Evolutionary conservation across 768 basidiomycete species (phyloP), one percentile per base, ranked within the genome.

Genomic region (Tubosaeta sp.): DNA sequence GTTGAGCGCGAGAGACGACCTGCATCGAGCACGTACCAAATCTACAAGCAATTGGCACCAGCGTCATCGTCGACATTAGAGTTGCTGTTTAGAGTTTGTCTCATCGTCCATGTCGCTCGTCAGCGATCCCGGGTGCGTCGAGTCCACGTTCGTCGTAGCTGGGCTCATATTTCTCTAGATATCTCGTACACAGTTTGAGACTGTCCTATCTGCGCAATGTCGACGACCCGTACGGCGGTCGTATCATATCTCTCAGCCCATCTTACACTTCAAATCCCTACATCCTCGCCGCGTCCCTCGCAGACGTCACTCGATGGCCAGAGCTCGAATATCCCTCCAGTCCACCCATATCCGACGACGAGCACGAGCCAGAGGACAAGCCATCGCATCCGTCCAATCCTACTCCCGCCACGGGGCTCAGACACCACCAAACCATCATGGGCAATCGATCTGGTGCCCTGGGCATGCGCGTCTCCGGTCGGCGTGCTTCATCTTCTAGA

Each of bases 401-500:
- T 30, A 57, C 52, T 44, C 51, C 61, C 60, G 63, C 80, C 57
- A 67, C 75, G 11, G 62, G 78, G 13, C 76, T 96, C 56, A 89
- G 86, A 62, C 86, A 94, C 67, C 88, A 90, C 6, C 83, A 87
- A 60, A 96, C 94, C 3, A 95, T 96, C 62, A 84, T 94, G 77
- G 90, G 84, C 4, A 73, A 72, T 11, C 76, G 82, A 22, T 76
- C 80, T 0, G 90, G 89, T 4, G 88, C 78, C 0, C 64, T 87
- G 1, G 94, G 94, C 0, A 77, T 94, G 70, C 76, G 93, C 21
- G 85, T 92, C 3, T 71, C 79, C 24, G 92, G 82, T 1, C 82
- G 83, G 57, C 73, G 84, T 14, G 68, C 63, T 0, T 81, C 81
- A 2, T 71, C 74, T 1, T 79, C 82, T 9, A 79, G 78, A 51